Evolutionary conservation across 768 basidiomycete species (phyloP).

Genomic region (Leccinum arenicola): DNA sequence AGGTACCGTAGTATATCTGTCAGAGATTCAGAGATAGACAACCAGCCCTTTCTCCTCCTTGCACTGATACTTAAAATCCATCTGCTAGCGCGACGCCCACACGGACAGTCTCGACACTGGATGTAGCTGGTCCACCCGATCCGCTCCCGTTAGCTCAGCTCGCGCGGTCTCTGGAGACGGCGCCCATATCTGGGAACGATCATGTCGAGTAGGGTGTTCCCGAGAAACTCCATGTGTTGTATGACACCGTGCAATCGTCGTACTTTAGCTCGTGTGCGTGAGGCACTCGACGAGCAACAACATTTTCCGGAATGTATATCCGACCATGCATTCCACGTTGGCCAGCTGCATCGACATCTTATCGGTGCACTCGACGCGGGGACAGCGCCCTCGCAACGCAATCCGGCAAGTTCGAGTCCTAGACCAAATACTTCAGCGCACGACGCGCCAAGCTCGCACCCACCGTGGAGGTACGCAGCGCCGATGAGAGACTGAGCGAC

Average conservation of each 20-base stretch:
- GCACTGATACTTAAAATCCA: conserved; percentile 42
- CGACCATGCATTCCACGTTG: conserved; percentile 62
- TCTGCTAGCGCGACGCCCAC: conserved; percentile 54
- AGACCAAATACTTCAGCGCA: conserved; percentile 58
- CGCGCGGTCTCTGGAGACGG: conserved; percentile 49
- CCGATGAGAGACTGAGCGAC: conserved; percentile 64
- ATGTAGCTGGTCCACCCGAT: conserved; percentile 73
- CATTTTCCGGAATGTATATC: conserved; percentile 61
- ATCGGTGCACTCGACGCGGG: conserved; percentile 23
- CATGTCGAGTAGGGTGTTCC: conserved; percentile 74
- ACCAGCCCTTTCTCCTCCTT: conserved; percentile 46
- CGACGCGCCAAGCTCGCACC: conserved; percentile 57
- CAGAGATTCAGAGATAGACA: conserved; percentile 26
- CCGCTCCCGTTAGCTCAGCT: conserved; percentile 56
- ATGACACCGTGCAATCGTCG: conserved; percentile 61
- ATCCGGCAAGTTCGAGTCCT: conserved; percentile 45
- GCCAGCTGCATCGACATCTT: conserved; percentile 49
- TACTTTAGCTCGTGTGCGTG: conserved; percentile 69
- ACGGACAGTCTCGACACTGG: conserved; percentile 64
- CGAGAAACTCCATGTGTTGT: conserved; percentile 74
- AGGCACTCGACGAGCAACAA: conserved; percentile 69
- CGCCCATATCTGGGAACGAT: conserved; percentile 57
- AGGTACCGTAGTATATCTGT: too few relatives aligned
- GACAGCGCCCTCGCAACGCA: conserved; percentile 44
- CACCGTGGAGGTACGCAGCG: conserved; percentile 68